Evolutionary conservation across 306 rosid genomes (phyloP), one percentile per base, ranked within the genome.

Genomic region (Cicer arietinum): DNA sequence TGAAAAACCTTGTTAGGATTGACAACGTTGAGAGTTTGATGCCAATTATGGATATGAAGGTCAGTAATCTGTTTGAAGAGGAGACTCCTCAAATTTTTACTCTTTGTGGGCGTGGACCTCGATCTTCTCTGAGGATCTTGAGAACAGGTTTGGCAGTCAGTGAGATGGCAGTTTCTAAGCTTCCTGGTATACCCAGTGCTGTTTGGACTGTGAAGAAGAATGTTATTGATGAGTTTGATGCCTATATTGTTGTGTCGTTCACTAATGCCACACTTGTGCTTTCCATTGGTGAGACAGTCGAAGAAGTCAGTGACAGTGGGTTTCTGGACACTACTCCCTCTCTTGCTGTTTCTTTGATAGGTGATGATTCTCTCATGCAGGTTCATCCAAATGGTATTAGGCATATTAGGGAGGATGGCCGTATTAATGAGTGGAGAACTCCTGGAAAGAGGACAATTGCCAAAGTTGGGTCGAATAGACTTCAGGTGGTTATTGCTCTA

Each of bases 161-260:
- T 83, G 96, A 94, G 87, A 94, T 94, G 99, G 97, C 97, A n/a
- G 97, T 92, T 76, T 94, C 99, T 14, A 88, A 85, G 84, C 99
- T 94, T 85, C 99, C 97, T 64, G 97, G 95, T 77, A 82, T 88
- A 48, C 99, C 97, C 8, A 94, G 90, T 77, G 99, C 97, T 53
- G 97, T 94, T 39, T 94, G 99, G 99, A 94, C 99, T 10, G 99
- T 94, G 78, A 92, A 94, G 82, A 94, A 92, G 91, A 94, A 92
- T 78, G 89, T 86, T 43, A 83, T 71, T 62, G 99, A 94, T 44
- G 99, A 92, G 82, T 94, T 92, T 85, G 99, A 92, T 68, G 97
- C 97, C 2, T 94, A 94, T 80, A 92, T 92, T 46, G 99, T 94
- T 46, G 99, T 94, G 86, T 92, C 97, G 12, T 94, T 90, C 89